Conservation (phyloP, 352 stramenopile genomes). For the Pythium folliculosum region DNA sequence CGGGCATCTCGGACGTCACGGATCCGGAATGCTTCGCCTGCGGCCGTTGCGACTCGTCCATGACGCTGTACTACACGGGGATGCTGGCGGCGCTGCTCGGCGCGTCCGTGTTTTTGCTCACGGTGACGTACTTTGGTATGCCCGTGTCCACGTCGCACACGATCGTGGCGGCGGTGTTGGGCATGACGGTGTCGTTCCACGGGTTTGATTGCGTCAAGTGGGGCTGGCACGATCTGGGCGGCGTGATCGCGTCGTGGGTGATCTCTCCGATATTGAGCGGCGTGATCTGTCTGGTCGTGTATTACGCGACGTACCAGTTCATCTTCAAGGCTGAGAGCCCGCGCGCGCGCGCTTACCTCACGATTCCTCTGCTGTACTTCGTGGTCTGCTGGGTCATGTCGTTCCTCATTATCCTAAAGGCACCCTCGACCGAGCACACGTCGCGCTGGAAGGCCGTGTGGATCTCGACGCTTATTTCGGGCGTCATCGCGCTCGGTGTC, state of each 20-base stretch:
- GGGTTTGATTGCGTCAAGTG: constrained; percentile 49
- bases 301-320: constrained; percentile 42
- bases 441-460: constrained; percentile 2
- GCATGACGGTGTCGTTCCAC: constrained; percentile 52
- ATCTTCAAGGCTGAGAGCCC: constrained; percentile 48
- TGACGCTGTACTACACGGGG: constrained; percentile 59
- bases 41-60: constrained; percentile 48
- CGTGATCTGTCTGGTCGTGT: constrained; percentile 52
- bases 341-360: constrained; percentile 34
- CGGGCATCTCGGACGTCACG: constrained; percentile 35
- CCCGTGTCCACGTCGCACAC: constrained; percentile 79
- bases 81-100: constrained; percentile 65
- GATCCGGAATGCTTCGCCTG: constrained; percentile 32
- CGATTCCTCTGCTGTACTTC: constrained; percentile 49
- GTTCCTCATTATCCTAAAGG: constrained; percentile 53
- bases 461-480: neutral
- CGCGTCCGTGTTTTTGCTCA: constrained; percentile 50
- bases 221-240: constrained; percentile 41
- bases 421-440: constrained; percentile 8
- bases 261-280: constrained; percentile 59
- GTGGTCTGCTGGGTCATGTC: constrained; percentile 46
- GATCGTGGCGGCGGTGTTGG: constrained; percentile 66
- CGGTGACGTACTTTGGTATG: constrained; percentile 55
- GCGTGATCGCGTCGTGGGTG: constrained; percentile 74
- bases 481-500: constrained; percentile 10